phyloP scores from a whole-genome alignment of 768 basidiomycete species.

The Hortiboletus flavorubellus region DNA sequence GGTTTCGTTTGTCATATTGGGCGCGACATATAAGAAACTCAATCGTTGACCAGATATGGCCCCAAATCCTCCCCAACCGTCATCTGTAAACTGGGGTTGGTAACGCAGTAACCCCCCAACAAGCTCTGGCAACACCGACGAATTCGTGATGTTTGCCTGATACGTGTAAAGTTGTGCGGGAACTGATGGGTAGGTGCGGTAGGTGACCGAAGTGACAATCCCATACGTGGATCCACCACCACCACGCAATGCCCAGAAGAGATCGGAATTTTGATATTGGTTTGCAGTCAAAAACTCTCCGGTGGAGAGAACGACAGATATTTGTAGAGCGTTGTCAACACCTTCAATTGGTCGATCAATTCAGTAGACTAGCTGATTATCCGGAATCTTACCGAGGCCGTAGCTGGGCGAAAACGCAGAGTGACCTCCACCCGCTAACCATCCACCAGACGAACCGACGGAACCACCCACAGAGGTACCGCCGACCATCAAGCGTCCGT shows the following conservation, averaged over 20 bases:
- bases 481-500: slow-evolving; percentile 44
- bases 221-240: slow-evolving; percentile 51
- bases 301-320: slow-evolving; percentile 42
- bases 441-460: slow-evolving; percentile 50
- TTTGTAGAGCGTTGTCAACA: slow-evolving; percentile 48
- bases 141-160: slow-evolving; percentile 32
- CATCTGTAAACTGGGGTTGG: slow-evolving; percentile 37
- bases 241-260: slow-evolving; percentile 56
- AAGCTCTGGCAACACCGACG: slow-evolving; percentile 28
- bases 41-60: background rate
- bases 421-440: slow-evolving; percentile 50
- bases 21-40: slow-evolving; percentile 27
- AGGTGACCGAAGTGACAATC: slow-evolving; percentile 46
- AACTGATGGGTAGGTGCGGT: slow-evolving; percentile 39
- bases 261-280: slow-evolving; percentile 38
- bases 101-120: slow-evolving; percentile 35
- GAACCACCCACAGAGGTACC: slow-evolving; percentile 39
- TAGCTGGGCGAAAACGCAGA: slow-evolving; percentile 37
- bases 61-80: slow-evolving; percentile 44
- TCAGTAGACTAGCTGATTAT: background rate
- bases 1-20: slow-evolving; percentile 35
- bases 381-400: slow-evolving; percentile 39
- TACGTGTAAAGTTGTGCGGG: slow-evolving; percentile 34
- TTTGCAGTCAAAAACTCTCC: slow-evolving; percentile 41
- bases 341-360: slow-evolving; percentile 26